Evolutionary conservation across 257 asterid species (phyloP), one percentile per base, ranked within the genome.

Genomic region (Petunia axillaris): DNA sequence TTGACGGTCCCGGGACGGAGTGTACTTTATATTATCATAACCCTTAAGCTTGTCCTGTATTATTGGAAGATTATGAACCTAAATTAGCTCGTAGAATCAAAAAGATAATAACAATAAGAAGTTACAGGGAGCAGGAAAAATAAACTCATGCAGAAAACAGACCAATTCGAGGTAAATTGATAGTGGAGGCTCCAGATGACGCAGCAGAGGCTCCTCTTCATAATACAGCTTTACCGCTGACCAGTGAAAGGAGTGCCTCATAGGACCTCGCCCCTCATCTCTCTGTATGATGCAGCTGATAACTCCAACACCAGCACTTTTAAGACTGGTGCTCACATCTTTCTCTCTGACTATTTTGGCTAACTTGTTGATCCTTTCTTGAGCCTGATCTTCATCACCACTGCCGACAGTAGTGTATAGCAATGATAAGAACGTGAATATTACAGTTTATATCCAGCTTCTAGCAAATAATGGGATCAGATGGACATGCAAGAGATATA

Each of bases 301-400:
- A 5, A 88, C 97, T 59, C 91, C 91, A 48, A 94, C 97, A 62
- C 99, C 98, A 14, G 97, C 94, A 87, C 89, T 90, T 90, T 91
- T 87, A 54, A 92, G 90, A 85, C 91, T 90, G 77, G 93, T 86
- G 87, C 98, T 94, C 71, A 91, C 89, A 85, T 94, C 98, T 85
- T 84, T 91, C 85, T 94, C 99, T 82, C 89, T 92, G 87, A 96
- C 85, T 76, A 90, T 90, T 90, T 94, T 96, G 76, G 98, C 98
- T 86, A 96, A 84, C 87, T 91, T 96, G 91, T 92, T 82, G 64
- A 94, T 70, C 88, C 99, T 89, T 87, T 96, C 98, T 89, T 96
- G 99, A 81, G 99, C 99, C 87, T 96, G 99, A 87, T 96, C 99
- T 86, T 96, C 99, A 75, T 96, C 99, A 43, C 99, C 99, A 82